Evolutionary conservation across 179 eudicot genomes (phyloP).

Genomic region (Spinacia oleracea): DNA sequence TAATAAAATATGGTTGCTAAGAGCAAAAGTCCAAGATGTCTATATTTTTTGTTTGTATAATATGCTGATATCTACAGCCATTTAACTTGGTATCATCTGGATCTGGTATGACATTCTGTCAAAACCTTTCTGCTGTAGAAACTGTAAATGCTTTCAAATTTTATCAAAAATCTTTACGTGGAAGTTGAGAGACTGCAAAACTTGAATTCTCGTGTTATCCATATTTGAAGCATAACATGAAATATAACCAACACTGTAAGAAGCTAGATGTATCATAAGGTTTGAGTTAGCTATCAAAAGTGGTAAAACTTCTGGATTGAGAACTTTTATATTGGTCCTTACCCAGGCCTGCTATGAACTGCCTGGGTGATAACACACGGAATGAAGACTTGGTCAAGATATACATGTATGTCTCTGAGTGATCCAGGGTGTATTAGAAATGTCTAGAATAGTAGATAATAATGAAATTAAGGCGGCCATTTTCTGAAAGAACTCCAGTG

Average conservation of each 20-base stretch:
- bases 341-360: neutral
- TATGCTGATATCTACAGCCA: neutral
- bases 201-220: neutral
- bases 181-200: neutral
- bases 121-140: neutral
- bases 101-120: neutral
- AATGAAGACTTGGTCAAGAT: neutral
- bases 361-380: neutral
- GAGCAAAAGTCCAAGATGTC: neutral
- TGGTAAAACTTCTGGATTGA: neutral
- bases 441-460: neutral
- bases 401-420: neutral
- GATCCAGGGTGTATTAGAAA: neutral
- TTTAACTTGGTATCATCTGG: neutral
- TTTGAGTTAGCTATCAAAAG: neutral
- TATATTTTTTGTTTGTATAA: neutral
- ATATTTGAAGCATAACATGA: neutral
- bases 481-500: no score
- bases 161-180: neutral
- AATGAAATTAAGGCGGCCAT: no score
- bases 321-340: neutral
- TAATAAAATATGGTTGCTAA: slow-evolving; percentile 11
- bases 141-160: slow-evolving; percentile 3
- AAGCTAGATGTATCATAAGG: neutral
- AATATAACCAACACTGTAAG: no score